Percentiles rank a stretch among this genome's conserved stretches.
Evolutionary conservation across 768 basidiomycete species (phyloP).

Genomic region (Roridomyces roridus): DNA sequence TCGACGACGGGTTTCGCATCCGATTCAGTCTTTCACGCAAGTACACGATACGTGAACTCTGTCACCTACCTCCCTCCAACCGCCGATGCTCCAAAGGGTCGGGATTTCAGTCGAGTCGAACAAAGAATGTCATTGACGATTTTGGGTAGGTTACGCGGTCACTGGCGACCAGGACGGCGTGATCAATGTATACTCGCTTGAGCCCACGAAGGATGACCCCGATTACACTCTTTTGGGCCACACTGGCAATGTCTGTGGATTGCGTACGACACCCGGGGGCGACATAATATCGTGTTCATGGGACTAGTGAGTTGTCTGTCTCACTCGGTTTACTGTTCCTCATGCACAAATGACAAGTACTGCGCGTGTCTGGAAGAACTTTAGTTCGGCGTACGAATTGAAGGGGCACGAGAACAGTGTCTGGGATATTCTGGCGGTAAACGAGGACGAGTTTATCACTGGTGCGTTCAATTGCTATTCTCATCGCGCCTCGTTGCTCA

Average conservation of each 20-base stretch:
- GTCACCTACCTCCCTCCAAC: slow-evolving; percentile 80
- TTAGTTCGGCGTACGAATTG: slow-evolving; percentile 72
- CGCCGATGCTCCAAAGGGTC: slow-evolving; percentile 67
- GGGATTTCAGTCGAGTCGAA: slow-evolving; percentile 22
- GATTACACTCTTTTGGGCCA: slow-evolving; percentile 88
- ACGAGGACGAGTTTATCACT: slow-evolving; percentile 79
- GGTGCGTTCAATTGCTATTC: slow-evolving; percentile 51
- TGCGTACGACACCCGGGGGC: slow-evolving; percentile 73
- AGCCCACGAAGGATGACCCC: slow-evolving; percentile 68
- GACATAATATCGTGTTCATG: slow-evolving; percentile 93
- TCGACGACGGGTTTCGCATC: slow-evolving; percentile 57
- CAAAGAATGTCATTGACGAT: slow-evolving; percentile 22
- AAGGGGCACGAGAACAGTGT: slow-evolving; percentile 91
- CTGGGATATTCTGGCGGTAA: slow-evolving; percentile 88
- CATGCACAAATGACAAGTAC: slow-evolving; percentile 58
- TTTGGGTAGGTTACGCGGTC: slow-evolving; percentile 74
- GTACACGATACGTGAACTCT: slow-evolving; percentile 81
- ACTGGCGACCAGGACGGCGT: slow-evolving; percentile 91
- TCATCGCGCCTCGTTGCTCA: background rate
- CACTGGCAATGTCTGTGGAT: slow-evolving; percentile 86
- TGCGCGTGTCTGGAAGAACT: slow-evolving; percentile 92
- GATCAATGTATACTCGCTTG: slow-evolving; percentile 81
- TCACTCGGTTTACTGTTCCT: background rate
- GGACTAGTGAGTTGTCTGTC: slow-evolving; percentile 75
- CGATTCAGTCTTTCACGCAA: slow-evolving; percentile 62